Evolutionary conservation across 2,329 filamentous ascomycete genomes (phyloP).

Genomic region (Pezicula rhizophila): DNA sequence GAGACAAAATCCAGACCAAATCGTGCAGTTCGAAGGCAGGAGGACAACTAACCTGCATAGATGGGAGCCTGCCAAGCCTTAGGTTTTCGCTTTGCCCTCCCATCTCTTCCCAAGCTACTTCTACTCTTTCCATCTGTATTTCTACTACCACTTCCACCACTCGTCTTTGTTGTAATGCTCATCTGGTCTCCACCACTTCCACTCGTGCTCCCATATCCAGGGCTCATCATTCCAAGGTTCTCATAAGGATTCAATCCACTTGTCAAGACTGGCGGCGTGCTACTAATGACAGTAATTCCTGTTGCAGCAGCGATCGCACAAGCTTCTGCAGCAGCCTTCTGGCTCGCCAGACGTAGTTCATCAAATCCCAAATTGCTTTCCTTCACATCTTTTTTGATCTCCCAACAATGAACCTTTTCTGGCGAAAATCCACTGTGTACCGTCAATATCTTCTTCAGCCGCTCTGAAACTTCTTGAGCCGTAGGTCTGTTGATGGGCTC

Average conservation of each 20-base stretch:
- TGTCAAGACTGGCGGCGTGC: neutral
- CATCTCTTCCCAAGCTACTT: conserved; percentile 11
- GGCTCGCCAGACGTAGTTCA: conserved; percentile 22
- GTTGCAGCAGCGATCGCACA: conserved; percentile 13
- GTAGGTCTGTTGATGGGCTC: conserved; percentile 47
- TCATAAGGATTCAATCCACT: neutral
- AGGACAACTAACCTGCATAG: conserved; percentile 28
- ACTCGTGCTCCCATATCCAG: conserved; percentile 7
- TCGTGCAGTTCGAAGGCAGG: too few relatives aligned
- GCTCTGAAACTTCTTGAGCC: conserved; percentile 45
- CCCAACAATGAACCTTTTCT: neutral
- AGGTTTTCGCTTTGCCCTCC: conserved; percentile 27
- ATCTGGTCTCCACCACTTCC: conserved; percentile 14
- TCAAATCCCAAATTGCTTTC: conserved; percentile 23
- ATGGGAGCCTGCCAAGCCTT: conserved; percentile 35
- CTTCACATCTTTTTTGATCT: conserved; percentile 1
- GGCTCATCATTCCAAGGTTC: conserved; percentile 7
- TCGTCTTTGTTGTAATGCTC: conserved; percentile 19
- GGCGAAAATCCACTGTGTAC: conserved; percentile 17
- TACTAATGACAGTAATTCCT: conserved; percentile 7
- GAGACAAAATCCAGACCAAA: neutral
- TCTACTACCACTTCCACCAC: conserved; percentile 14
- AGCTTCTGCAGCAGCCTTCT: conserved; percentile 24
- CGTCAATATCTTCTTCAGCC: conserved; percentile 46
- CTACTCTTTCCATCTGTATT: conserved; percentile 25